Base-by-base conservation (phyloP, 2,329 filamentous ascomycete genomes). In the Neopestalotiopsis sp. region DNA sequence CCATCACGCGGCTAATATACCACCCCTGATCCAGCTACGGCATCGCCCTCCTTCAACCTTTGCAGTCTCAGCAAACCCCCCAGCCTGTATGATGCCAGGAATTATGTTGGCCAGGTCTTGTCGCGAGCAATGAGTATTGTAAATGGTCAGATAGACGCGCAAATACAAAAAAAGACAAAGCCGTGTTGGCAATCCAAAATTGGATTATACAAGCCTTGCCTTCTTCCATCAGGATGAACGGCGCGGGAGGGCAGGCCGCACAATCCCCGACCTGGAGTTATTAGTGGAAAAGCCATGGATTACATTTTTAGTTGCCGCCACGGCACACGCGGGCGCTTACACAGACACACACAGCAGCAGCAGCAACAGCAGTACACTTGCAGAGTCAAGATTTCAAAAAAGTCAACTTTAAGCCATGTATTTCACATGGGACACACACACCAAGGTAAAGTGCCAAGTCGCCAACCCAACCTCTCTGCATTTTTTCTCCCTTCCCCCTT, bases 1-100 rank as follows among this genome's bases (percentile, higher is more conserved):
- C 57, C 57, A 62, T 38, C 59, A 40, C 59, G 59, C 59, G 59
- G 59, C 59, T 62, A 40, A 59, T 62, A 14, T 32, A 59, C 13
- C 13, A 14, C 59, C 59, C 57, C 57, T 59, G 57, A 59, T 59
- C 20, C 45, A 53, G 45, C 45, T 53, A 53, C 45, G 45, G 45
- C 45, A 53, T n/a, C 45, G n/a, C 20, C 6, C 45, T n/a, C 6
- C 12, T 56, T 17, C 30, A 59, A 34, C 59, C 34, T 40, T 40
- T 20, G 14, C 13, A 20, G 34, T 40, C 59, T 62, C 59, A 34
- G 9, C 13, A 62, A 20, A 38, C 2, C 34, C 32, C n/a, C 17
- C 45, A 53, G 45, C 24, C 3, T 28, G 5, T 20, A 10, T 42
- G 34, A 34, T 20, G 57, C 13, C 57, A 59, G 32, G 5, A 34